A percentile compares a stretch with the other conserved stretches of the same genome.
phyloP scores from a whole-genome alignment of 192 early-diverging fungal genomes.

The Coemansia sp. region DNA sequence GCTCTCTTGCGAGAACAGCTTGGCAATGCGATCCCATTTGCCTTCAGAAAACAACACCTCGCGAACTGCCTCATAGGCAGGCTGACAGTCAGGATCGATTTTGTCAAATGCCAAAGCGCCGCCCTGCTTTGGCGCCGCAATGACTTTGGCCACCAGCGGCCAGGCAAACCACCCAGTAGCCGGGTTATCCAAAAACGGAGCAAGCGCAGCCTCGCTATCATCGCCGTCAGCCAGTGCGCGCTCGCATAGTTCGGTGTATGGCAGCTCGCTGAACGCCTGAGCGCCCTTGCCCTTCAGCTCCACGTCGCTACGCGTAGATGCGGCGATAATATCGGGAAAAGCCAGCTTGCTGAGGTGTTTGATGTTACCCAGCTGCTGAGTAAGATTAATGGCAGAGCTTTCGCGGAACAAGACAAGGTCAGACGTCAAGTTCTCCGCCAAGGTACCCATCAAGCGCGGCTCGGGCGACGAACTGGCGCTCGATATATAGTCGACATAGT shows the following conservation, averaged over 20 bases:
- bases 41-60: constrained; percentile 56
- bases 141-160: constrained; percentile 66
- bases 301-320: constrained; percentile 16
- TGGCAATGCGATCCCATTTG: constrained; percentile 73
- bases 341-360: constrained; percentile 63
- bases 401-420: constrained; percentile 77
- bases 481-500: constrained; percentile 76
- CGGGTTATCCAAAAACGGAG: constrained; percentile 57
- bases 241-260: constrained; percentile 37
- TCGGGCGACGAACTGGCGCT: constrained; percentile 65
- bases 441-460: constrained; percentile 61
- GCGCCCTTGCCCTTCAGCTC: neutral
- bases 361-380: constrained; percentile 67
- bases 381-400: constrained; percentile 65
- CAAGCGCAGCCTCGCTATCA: neutral
- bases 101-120: constrained; percentile 47
- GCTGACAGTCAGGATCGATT: constrained; percentile 64
- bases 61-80: constrained; percentile 62
- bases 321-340: constrained; percentile 10
- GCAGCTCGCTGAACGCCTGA: neutral
- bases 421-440: constrained; percentile 65
- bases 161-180: constrained; percentile 82
- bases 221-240: constrained; percentile 41
- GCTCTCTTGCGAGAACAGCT: constrained; percentile 73
- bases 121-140: constrained; percentile 44